These are phyloP conservation scores for Hypoxylon sp. DNA, from an alignment of 2,329 filamentous ascomycete species.

Conservation along the genomic window DNA sequence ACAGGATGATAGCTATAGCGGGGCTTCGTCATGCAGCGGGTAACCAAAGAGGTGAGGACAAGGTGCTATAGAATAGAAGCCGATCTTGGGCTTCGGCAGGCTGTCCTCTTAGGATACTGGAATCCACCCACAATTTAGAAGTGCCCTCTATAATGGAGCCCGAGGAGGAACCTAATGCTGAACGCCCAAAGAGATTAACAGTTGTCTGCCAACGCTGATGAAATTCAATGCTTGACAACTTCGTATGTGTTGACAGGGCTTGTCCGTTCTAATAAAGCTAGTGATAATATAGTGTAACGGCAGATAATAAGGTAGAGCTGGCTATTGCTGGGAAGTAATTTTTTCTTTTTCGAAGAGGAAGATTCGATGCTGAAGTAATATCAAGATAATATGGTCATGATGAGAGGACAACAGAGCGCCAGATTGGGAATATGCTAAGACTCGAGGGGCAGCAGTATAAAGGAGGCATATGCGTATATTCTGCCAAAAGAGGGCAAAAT, in stretches of 20 bases:
- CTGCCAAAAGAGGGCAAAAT: slow-evolving; percentile 28
- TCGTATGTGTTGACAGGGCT: slow-evolving; percentile 19
- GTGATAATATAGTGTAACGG: slow-evolving; percentile 22
- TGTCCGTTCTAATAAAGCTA: slow-evolving; percentile 26
- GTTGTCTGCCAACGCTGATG: slow-evolving; percentile 21
- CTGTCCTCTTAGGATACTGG: slow-evolving; percentile 29
- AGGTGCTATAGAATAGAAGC: slow-evolving; percentile 47
- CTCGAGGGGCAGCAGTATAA: slow-evolving; percentile 16
- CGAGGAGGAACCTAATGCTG: slow-evolving; percentile 23
- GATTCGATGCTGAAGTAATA: slow-evolving; percentile 21
- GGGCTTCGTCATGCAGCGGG: slow-evolving; percentile 51
- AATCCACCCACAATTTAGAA: slow-evolving; percentile 42
- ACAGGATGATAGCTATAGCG: slow-evolving; percentile 53
- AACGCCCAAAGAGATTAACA: slow-evolving; percentile 20
- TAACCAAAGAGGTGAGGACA: slow-evolving; percentile 44
- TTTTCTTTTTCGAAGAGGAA: slow-evolving; percentile 15
- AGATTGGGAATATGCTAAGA: slow-evolving; percentile 23
- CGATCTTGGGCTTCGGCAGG: slow-evolving; percentile 42
- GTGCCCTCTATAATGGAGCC: slow-evolving; percentile 17
- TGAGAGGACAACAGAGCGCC: slow-evolving; percentile 18
- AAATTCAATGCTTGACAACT: slow-evolving; percentile 21
- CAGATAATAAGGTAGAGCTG: slow-evolving; percentile 10
- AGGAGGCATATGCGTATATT: slow-evolving; percentile 37
- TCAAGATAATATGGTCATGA: slow-evolving; percentile 37
- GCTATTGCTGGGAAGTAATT: slow-evolving; percentile 13